Base-by-base conservation (phyloP, 2,329 filamentous ascomycete genomes). In the Fusarium sp. region DNA sequence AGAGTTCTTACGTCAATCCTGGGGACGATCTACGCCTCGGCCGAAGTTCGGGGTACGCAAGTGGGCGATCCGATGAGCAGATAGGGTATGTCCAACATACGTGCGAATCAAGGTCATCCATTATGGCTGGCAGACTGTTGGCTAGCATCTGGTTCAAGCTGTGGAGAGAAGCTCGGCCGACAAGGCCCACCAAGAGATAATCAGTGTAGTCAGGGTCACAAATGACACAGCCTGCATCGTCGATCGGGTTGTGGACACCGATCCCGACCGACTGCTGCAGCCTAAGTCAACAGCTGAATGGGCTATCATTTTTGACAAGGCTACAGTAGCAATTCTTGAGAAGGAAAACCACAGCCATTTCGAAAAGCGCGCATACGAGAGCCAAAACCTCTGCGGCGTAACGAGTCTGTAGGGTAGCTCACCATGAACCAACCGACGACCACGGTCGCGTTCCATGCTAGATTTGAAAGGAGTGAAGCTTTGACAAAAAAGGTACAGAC, bases 211-310 rank as follows among this genome's bases (percentile, higher is more conserved):
- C 28, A 2, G 8, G 22, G 3, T 13, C 4, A n/a, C 20, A 3
- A 10, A 30, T 30, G 14, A 3, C 7, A 8, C 10, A 13, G 9
- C 12, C 5, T n/a, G 12, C 26, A n/a, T n/a, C 7, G 7, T 6
- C 14, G 0, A 17, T 24, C 47, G 47, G 22, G 15, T 50, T 50
- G 47, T 51, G 48, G 15, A 51, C 30, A 14, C 1, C 6, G 5
- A 1, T 34, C 22, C 30, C 48, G 28, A 51, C 18, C 6, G 4
- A 32, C 3, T 5, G 3, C 0, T 15, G 0, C 1, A 48, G 26
- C 1, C 24, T 1, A 30, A 32, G 1, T n/a, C 28, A 18, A 18
- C 2, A 32, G 2, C 3, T n/a, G 5, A 18, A 13, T 0, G 5
- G 28, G 11, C 22, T 13, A 2, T n/a, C 6, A 30, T 30, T 17